Evolutionary conservation across 257 asterid genomes (phyloP).

Genomic region (Nicotiana tabacum): DNA sequence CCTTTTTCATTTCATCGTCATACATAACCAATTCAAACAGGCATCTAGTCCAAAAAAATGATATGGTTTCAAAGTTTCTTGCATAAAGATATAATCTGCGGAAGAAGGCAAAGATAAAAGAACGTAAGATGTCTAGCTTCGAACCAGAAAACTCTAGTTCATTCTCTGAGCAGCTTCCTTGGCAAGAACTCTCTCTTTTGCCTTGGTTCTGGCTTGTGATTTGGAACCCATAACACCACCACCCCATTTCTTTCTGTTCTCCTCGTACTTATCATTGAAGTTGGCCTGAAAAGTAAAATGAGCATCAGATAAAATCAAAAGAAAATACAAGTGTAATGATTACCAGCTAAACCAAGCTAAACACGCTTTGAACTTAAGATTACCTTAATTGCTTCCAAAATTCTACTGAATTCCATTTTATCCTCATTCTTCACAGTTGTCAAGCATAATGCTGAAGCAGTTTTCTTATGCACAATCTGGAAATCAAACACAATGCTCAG

Average conservation of each 20-base stretch:
- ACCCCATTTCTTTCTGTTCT: conserved; percentile 34
- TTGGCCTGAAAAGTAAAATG: conserved; percentile 22
- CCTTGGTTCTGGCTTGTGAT: conserved; percentile 37
- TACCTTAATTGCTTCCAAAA: conserved; percentile 38
- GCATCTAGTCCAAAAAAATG: background rate
- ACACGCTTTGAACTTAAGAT: background rate
- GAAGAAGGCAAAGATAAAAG: background rate
- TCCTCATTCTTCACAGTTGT: conserved; percentile 39
- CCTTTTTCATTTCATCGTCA: background rate
- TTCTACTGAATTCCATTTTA: conserved; percentile 32
- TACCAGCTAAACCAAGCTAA: background rate
- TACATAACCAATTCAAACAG: background rate
- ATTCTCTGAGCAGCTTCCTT: conserved; percentile 32
- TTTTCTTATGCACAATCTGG: conserved; percentile 33
- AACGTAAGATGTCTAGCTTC: background rate
- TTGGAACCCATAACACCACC: conserved; percentile 40
- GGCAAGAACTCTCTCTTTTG: conserved; percentile 34
- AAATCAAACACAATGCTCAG: background rate
- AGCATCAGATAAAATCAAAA: background rate
- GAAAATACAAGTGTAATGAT: background rate
- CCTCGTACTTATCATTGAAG: conserved; percentile 35
- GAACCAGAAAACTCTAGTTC: background rate
- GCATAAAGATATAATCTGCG: background rate
- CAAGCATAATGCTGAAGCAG: conserved; percentile 30
- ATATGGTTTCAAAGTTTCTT: background rate